Percentiles rank a stretch among this genome's conserved stretches.
These are phyloP conservation scores for Penicillium dipodomyicola DNA, from an alignment of 495 filamentous ascomycete genomes.

Conservation along the genomic window DNA sequence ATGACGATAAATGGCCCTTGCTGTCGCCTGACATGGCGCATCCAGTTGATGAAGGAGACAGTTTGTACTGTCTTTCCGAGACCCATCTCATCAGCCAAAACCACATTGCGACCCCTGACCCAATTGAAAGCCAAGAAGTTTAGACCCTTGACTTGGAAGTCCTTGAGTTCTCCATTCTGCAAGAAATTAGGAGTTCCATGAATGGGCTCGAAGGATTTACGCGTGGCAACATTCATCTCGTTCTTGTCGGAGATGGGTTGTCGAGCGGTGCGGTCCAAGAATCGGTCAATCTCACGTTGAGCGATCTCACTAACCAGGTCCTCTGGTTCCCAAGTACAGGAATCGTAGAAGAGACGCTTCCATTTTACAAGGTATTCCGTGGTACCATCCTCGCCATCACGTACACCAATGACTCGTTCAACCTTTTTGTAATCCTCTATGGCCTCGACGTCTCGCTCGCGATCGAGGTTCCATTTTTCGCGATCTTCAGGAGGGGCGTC, in stretches of 20 bases:
- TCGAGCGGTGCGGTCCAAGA: slow-evolving; percentile 72
- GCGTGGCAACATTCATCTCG: slow-evolving; percentile 71
- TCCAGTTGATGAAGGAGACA: slow-evolving; percentile 94
- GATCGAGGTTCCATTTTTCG: slow-evolving; percentile 87
- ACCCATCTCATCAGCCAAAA: slow-evolving; percentile 98
- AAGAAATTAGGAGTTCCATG: slow-evolving; percentile 81
- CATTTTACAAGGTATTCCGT: slow-evolving; percentile 91
- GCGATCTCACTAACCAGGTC: slow-evolving; percentile 70
- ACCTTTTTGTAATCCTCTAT: slow-evolving; percentile 83
- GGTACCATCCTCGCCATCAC: slow-evolving; percentile 66
- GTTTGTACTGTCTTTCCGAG: slow-evolving; percentile 98
- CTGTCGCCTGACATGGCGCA: slow-evolving; percentile 85
- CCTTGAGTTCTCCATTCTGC: slow-evolving; percentile 78
- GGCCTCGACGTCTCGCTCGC: slow-evolving; percentile 79
- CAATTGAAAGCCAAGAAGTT: slow-evolving; percentile 96
- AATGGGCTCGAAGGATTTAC: slow-evolving; percentile 67
- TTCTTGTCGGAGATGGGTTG: slow-evolving; percentile 71
- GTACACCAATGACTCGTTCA: slow-evolving; percentile 83
- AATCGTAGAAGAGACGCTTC: slow-evolving; percentile 81
- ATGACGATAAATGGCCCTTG: slow-evolving; percentile 95
- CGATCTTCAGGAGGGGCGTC: slow-evolving; percentile 77
- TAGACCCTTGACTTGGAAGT: slow-evolving; percentile 90
- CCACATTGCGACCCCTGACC: slow-evolving; percentile 87
- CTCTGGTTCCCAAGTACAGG: slow-evolving; percentile 89
- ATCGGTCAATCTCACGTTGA: slow-evolving; percentile 86